Evolutionary conservation across 768 basidiomycete genomes (phyloP).

Genomic region (Clathrus columnatus): DNA sequence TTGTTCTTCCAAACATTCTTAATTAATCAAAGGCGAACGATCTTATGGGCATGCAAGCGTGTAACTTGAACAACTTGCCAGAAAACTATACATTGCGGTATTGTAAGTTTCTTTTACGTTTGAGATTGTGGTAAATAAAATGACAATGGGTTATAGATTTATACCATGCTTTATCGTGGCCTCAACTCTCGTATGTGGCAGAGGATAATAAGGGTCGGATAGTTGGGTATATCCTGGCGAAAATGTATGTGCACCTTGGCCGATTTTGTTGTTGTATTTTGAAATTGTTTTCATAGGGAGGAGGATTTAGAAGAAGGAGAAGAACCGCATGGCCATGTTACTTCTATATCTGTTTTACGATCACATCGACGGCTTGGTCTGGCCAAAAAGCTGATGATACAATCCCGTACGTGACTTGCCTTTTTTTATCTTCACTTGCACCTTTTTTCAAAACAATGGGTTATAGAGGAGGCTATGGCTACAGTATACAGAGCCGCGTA

Average conservation of each 20-base stretch:
- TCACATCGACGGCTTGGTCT: slow-evolving; percentile 38
- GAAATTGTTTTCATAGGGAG: slow-evolving; percentile 1
- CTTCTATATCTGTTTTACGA: slow-evolving; percentile 40
- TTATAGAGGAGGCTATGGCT: slow-evolving; percentile 37
- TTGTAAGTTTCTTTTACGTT: slow-evolving; percentile 35
- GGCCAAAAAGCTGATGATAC: slow-evolving; percentile 41
- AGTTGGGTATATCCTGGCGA: slow-evolving; percentile 92
- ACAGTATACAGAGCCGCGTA: slow-evolving; percentile 33
- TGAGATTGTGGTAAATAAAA: no score
- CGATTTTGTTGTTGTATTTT: neutral
- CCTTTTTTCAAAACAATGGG: slow-evolving; percentile 13
- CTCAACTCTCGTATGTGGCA: slow-evolving; percentile 86
- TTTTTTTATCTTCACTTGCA: neutral
- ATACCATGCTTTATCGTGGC: slow-evolving; percentile 88
- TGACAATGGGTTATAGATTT: slow-evolving; percentile 54
- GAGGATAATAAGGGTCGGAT: slow-evolving; percentile 84
- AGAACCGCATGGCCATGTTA: slow-evolving; percentile 38
- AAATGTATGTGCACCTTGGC: slow-evolving; percentile 54
- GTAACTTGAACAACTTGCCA: slow-evolving; percentile 87
- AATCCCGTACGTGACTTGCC: slow-evolving; percentile 26
- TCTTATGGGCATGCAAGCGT: slow-evolving; percentile 86
- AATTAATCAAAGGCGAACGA: slow-evolving; percentile 58
- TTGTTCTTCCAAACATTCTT: neutral
- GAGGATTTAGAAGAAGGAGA: slow-evolving; percentile 31
- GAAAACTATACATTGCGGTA: slow-evolving; percentile 85